phyloP scores from a whole-genome alignment of 192 early-diverging fungal species.

The Diversispora epigaea region DNA sequence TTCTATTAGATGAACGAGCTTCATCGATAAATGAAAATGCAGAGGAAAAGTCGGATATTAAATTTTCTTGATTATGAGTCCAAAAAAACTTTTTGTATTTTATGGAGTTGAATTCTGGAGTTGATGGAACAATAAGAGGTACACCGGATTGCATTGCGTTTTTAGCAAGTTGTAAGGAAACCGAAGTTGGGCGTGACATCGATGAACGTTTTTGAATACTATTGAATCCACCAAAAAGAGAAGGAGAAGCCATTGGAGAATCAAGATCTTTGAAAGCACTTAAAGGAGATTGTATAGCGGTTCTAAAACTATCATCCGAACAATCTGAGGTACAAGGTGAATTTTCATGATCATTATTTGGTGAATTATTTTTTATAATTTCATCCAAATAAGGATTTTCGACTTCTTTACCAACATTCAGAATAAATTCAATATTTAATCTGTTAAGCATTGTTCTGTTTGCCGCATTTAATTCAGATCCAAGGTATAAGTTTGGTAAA shows the following conservation, averaged over 20 bases:
- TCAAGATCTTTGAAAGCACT: neutral
- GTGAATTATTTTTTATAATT: constrained; percentile 2
- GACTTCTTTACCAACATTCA: constrained; percentile 86
- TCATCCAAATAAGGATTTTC: constrained; percentile 44
- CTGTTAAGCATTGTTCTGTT: constrained; percentile 47
- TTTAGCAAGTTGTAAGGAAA: neutral
- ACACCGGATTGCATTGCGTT: neutral
- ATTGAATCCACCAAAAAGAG: neutral
- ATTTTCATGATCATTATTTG: constrained; percentile 28
- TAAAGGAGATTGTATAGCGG: constrained; percentile 10
- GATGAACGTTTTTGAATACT: constrained; percentile 3
- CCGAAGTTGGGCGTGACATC: neutral
- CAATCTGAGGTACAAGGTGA: neutral
- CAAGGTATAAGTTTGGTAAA: constrained; percentile 67
- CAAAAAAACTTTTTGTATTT: constrained; percentile 67
- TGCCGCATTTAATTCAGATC: constrained; percentile 62
- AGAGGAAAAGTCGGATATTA: constrained; percentile 58
- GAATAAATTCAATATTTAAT: constrained; percentile 56
- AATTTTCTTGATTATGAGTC: constrained; percentile 70
- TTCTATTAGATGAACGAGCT: constrained; percentile 48
- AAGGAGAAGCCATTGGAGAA: constrained; percentile 1
- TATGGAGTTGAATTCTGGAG: constrained; percentile 34
- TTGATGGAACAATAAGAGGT: constrained; percentile 22
- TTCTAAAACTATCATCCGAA: constrained; percentile 10
- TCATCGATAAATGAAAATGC: constrained; percentile 70